Evolutionary conservation across 306 rosid species (phyloP).

Genomic region (Lathyrus oleraceus): DNA sequence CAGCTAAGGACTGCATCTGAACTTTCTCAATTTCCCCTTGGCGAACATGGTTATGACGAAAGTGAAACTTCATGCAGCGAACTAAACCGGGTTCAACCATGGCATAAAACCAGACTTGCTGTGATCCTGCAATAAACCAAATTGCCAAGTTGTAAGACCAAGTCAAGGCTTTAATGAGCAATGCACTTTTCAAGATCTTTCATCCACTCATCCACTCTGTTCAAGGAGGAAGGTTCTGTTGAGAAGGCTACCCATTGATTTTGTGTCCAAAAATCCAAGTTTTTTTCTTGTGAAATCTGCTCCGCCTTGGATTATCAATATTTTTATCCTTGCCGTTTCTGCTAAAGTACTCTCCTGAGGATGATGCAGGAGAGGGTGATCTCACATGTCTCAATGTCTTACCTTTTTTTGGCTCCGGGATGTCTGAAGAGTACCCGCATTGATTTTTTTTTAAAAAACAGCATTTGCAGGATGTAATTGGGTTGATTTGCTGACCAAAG

Average conservation of each 20-base stretch:
- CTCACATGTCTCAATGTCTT: constrained; percentile 35
- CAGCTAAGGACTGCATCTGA: no score
- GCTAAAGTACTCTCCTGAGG: no score
- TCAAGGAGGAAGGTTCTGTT: constrained; percentile 67
- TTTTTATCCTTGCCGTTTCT: no score
- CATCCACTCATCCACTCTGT: constrained; percentile 92
- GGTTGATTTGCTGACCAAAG: constrained; percentile 41
- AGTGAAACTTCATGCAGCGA: no score
- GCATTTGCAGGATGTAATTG: constrained; percentile 33
- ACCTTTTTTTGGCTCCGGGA: constrained; percentile 64
- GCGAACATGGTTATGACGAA: no score
- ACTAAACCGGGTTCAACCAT: no score
- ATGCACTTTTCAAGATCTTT: constrained; percentile 69
- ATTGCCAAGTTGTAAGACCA: no score
- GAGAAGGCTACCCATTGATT: constrained; percentile 92
- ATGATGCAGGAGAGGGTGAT: no score
- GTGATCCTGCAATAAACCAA: no score
- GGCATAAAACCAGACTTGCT: no score
- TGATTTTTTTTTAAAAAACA: constrained; percentile 48
- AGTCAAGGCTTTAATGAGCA: no score
- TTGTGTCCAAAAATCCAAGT: constrained; percentile 70
- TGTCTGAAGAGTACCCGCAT: constrained; percentile 89
- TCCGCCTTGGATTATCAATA: constrained; percentile 50
- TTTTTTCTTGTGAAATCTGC: constrained; percentile 49
- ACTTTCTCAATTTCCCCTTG: no score